These are phyloP conservation scores for Emericellopsis terricola DNA, from an alignment of 495 filamentous ascomycete genomes.

Conservation along the genomic window DNA sequence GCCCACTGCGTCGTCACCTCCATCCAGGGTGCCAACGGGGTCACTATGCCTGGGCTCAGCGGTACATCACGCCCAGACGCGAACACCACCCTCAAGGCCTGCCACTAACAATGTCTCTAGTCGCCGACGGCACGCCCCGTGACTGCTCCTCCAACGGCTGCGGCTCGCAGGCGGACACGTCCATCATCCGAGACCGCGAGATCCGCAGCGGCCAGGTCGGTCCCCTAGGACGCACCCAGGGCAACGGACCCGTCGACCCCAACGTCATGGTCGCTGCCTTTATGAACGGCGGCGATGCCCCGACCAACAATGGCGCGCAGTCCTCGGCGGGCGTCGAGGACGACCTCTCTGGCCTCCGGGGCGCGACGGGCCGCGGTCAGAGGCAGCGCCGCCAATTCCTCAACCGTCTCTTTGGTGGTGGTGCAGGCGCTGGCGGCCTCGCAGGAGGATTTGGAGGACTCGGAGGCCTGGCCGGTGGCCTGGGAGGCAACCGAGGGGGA, in stretches of 20 bases:
- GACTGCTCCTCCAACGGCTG: conserved; percentile 33
- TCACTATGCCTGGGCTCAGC: no score
- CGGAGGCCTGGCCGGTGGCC: no score
- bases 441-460: no score
- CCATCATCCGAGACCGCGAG: conserved; percentile 7
- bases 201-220: conserved; percentile 35
- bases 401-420: conserved; percentile 7
- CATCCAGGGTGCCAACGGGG: no score
- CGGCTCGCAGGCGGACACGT: no score
- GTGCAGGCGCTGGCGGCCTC: no score
- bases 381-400: conserved; percentile 5
- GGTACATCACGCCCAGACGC: no score
- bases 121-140: conserved; percentile 37
- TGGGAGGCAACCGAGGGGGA: no score
- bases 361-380: conserved; percentile 2
- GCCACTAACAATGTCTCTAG: no score
- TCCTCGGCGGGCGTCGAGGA: conserved; percentile 17
- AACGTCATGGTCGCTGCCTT: conserved; percentile 23
- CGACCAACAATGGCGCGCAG: conserved; percentile 16
- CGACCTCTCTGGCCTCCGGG: conserved; percentile 7
- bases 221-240: conserved; percentile 26
- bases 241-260: conserved; percentile 34
- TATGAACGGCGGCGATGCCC: conserved; percentile 18
- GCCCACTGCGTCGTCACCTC: no score
- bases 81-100: no score